Percentiles rank a stretch among this genome's conserved stretches.
Conservation (phyloP, 805 yeast species). For the Dipodascopsis uninucleata region DNA sequence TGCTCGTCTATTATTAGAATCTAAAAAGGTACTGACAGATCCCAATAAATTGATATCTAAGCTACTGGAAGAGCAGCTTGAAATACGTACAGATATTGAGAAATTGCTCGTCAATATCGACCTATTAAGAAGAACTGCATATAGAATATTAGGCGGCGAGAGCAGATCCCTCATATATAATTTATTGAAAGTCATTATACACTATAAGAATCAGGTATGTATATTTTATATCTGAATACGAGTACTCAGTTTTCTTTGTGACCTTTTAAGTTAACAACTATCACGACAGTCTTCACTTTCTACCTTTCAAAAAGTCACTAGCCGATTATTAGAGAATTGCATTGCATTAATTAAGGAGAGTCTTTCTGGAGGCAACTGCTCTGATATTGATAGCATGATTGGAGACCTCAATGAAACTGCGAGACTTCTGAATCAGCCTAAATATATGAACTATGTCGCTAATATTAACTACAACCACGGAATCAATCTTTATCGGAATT, state of each 20-base stretch:
- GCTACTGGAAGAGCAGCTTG: slow-evolving; percentile 4
- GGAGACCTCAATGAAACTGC: slow-evolving; percentile 4
- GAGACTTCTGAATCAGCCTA: slow-evolving; percentile 8
- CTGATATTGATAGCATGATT: background rate
- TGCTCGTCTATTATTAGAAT: slow-evolving; percentile 8
- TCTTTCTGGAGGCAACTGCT: background rate
- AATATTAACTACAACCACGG: slow-evolving; percentile 20
- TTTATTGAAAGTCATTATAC: slow-evolving; percentile 10
- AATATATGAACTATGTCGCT: slow-evolving; percentile 6
- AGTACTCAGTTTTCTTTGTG: background rate
- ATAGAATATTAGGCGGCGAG: slow-evolving; percentile 4
- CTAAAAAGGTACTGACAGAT: background rate
- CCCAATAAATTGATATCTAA: slow-evolving; percentile 8
- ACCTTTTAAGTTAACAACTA: background rate
- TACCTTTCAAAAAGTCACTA: slow-evolving; percentile 12
- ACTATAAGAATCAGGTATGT: slow-evolving; percentile 8
- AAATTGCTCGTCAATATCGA: slow-evolving; percentile 12
- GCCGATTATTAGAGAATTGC: slow-evolving; percentile 16
- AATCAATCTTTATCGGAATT: slow-evolving; percentile 7
- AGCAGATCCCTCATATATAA: slow-evolving; percentile 8
- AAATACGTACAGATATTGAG: slow-evolving; percentile 7
- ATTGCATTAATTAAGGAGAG: slow-evolving; percentile 7
- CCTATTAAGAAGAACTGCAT: slow-evolving; percentile 11
- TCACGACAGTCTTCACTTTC: slow-evolving; percentile 4
- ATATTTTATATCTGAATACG: too few relatives aligned